A percentile compares a stretch with the other conserved stretches of the same genome.
Evolutionary conservation across 2,329 filamentous ascomycete genomes (phyloP).

Genomic region (Colletotrichum sp.): DNA sequence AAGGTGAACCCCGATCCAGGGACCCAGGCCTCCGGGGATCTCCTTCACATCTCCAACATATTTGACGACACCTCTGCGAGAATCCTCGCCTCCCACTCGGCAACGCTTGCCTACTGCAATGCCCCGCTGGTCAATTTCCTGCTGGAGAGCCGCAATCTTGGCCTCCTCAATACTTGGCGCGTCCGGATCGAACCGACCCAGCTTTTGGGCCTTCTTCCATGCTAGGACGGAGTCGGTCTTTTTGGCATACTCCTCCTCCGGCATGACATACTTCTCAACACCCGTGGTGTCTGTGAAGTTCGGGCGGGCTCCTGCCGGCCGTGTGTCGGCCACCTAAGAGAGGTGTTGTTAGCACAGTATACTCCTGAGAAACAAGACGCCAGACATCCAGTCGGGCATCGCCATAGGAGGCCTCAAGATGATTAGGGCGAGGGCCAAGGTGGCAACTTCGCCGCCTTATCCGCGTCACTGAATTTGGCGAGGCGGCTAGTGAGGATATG

Average conservation of each 20-base stretch:
- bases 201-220: slow-evolving; percentile 93
- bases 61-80: slow-evolving; percentile 70
- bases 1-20: slow-evolving; percentile 77
- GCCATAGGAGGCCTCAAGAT: neutral
- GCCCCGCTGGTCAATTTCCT: slow-evolving; percentile 73
- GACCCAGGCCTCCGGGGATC: slow-evolving; percentile 68
- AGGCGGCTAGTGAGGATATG: neutral
- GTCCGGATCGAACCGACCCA: slow-evolving; percentile 94
- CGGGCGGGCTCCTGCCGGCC: slow-evolving; percentile 74
- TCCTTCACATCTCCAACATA: slow-evolving; percentile 78
- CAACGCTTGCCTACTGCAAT: slow-evolving; percentile 69
- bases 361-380: neutral
- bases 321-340: slow-evolving; percentile 76
- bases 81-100: slow-evolving; percentile 70
- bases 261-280: slow-evolving; percentile 90
- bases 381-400: neutral
- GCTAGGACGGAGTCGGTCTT: slow-evolving; percentile 88
- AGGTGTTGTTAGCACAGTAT: neutral
- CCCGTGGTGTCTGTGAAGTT: slow-evolving; percentile 83
- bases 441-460: neutral
- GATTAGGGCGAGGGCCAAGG: neutral
- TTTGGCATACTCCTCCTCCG: slow-evolving; percentile 83
- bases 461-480: neutral
- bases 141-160: slow-evolving; percentile 70
- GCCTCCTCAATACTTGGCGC: slow-evolving; percentile 77